Evolutionary conservation across 2,329 filamentous ascomycete genomes (phyloP).

Genomic region (Nigrospora sphaerica): DNA sequence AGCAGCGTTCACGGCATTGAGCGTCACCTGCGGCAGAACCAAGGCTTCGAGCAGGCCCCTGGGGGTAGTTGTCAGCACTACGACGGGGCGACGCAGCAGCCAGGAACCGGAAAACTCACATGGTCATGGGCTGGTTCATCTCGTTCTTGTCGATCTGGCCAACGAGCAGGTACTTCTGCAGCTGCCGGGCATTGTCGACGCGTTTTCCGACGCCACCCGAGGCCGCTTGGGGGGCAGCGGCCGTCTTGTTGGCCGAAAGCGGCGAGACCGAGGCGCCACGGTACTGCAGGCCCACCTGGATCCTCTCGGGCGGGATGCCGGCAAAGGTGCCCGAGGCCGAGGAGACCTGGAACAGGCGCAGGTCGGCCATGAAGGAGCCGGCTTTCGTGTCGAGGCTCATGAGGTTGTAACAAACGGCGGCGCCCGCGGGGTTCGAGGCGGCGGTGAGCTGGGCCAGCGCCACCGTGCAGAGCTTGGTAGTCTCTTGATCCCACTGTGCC

Average conservation of each 20-base stretch:
- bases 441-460: constrained; percentile 47
- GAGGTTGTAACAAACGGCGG: constrained; percentile 78
- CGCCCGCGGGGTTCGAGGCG: constrained; percentile 66
- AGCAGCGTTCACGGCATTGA: constrained; percentile 47
- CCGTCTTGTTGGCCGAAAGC: constrained; percentile 20
- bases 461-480: constrained; percentile 49
- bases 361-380: constrained; percentile 69
- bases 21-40: constrained; percentile 61
- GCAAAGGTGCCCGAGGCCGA: constrained; percentile 46
- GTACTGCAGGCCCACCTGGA: constrained; percentile 49
- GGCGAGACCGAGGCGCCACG: constrained; percentile 44
- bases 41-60: constrained; percentile 55
- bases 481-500: constrained; percentile 48
- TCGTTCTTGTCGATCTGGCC: constrained; percentile 57
- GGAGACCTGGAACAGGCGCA: constrained; percentile 66
- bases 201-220: constrained; percentile 9
- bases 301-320: constrained; percentile 41
- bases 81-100: too few relatives aligned
- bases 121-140: constrained; percentile 48
- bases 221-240: constrained; percentile 1
- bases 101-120: constrained; percentile 38
- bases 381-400: constrained; percentile 59
- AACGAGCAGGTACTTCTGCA: constrained; percentile 62
- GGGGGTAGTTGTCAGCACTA: not conserved
- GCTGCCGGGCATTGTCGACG: constrained; percentile 26